Conservation (phyloP, 2,329 filamentous ascomycete species). For the Pseudodiploospora longispora region DNA sequence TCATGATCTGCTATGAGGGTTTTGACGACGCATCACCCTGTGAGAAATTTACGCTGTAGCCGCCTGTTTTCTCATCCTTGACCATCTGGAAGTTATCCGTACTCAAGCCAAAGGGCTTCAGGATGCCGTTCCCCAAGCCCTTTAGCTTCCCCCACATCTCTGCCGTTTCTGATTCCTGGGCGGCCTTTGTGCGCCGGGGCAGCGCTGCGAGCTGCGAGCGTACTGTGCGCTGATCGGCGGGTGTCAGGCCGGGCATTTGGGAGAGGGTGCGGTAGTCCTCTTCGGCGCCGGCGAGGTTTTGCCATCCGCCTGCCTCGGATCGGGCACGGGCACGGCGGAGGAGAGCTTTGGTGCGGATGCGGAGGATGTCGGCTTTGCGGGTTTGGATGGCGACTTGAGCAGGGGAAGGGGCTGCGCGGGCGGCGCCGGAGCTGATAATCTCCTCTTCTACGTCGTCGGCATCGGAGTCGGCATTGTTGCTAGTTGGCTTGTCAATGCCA, state of each 20-base stretch:
- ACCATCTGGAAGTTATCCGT: slow-evolving; percentile 94
- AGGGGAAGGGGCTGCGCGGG: slow-evolving; percentile 33
- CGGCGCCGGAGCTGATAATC: slow-evolving; percentile 52
- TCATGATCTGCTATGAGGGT: too few relatives aligned
- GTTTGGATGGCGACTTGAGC: slow-evolving; percentile 12
- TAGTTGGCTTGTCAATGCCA: not conserved
- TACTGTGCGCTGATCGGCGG: slow-evolving; percentile 61
- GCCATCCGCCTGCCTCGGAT: slow-evolving; percentile 67
- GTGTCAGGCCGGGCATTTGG: slow-evolving; percentile 46
- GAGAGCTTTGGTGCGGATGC: slow-evolving; percentile 76
- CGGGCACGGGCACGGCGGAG: slow-evolving; percentile 70
- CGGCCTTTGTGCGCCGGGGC: slow-evolving; percentile 62
- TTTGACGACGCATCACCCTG: slow-evolving; percentile 17
- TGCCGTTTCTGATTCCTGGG: slow-evolving; percentile 78
- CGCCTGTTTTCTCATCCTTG: slow-evolving; percentile 81
- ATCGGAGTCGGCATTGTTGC: slow-evolving; percentile 29
- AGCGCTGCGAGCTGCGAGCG: slow-evolving; percentile 56
- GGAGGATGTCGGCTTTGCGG: slow-evolving; percentile 53
- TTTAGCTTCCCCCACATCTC: slow-evolving; percentile 99
- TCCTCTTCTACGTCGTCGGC: slow-evolving; percentile 45
- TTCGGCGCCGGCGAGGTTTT: slow-evolving; percentile 65
- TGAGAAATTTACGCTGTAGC: slow-evolving; percentile 88
- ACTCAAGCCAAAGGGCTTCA: slow-evolving; percentile 88
- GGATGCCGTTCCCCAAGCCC: slow-evolving; percentile 79
- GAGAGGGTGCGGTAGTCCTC: slow-evolving; percentile 70